phyloP scores from a whole-genome alignment of 495 filamentous ascomycete genomes.

The Lentithecium fluviatile region DNA sequence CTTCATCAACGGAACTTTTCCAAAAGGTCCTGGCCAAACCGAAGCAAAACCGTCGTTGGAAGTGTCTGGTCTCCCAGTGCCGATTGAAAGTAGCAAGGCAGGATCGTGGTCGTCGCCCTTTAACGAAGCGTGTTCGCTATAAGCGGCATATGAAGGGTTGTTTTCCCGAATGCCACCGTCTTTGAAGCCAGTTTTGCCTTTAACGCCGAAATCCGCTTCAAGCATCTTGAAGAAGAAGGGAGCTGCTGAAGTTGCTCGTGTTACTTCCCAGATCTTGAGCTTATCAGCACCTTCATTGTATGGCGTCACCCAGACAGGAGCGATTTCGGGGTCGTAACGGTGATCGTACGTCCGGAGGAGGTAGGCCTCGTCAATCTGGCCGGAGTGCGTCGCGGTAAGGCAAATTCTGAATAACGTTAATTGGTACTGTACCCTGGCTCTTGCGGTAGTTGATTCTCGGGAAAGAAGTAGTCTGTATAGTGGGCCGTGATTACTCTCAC shows the following conservation, averaged over 20 bases:
- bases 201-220: conserved; percentile 37
- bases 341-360: conserved; percentile 47
- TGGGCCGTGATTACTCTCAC: no score
- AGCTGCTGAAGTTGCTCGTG: conserved; percentile 54
- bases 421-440: no score
- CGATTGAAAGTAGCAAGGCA: conserved; percentile 42
- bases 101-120: conserved; percentile 40
- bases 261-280: conserved; percentile 52
- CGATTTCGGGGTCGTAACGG: conserved; percentile 38
- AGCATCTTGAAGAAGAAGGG: conserved; percentile 53
- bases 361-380: conserved; percentile 43
- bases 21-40: conserved; percentile 45
- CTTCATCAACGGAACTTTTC: conserved; percentile 34
- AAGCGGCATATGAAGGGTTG: conserved; percentile 45
- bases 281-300: conserved; percentile 48
- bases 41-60: conserved; percentile 43
- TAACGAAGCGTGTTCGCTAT: conserved; percentile 43
- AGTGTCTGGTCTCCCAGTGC: conserved; percentile 44
- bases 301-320: conserved; percentile 43
- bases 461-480: no score
- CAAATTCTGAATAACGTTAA: no score
- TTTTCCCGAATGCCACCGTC: conserved; percentile 49
- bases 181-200: conserved; percentile 41
- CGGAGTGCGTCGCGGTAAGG: conserved; percentile 45
- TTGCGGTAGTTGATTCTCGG: no score